These are phyloP conservation scores for Fusarium camptoceras DNA, from an alignment of 2,329 filamentous ascomycete species.

Conservation along the genomic window DNA sequence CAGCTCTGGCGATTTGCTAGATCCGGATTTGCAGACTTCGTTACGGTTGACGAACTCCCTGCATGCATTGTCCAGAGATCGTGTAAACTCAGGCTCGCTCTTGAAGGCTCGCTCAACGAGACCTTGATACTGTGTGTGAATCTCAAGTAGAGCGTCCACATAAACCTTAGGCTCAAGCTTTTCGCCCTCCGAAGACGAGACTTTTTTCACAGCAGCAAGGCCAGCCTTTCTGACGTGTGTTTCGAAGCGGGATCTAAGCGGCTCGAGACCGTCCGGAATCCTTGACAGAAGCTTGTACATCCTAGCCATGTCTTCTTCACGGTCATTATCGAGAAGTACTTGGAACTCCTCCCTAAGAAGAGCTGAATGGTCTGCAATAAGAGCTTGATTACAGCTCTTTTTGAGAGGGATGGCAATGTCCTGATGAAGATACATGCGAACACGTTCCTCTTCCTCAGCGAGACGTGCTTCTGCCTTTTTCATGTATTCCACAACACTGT, in stretches of 20 bases:
- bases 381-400: slow-evolving; percentile 86
- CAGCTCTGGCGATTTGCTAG: slow-evolving; percentile 93
- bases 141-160: slow-evolving; percentile 92
- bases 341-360: slow-evolving; percentile 97
- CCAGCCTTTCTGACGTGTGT: slow-evolving; percentile 92
- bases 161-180: slow-evolving; percentile 96
- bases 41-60: slow-evolving; percentile 98
- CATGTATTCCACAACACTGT: slow-evolving; percentile 99
- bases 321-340: slow-evolving; percentile 89
- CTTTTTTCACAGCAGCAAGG: slow-evolving; percentile 88
- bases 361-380: slow-evolving; percentile 88
- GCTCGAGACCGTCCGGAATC: slow-evolving; percentile 91
- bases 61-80: slow-evolving; percentile 96
- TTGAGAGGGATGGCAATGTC: slow-evolving; percentile 89
- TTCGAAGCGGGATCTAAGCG: slow-evolving; percentile 88
- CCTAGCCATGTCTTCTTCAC: slow-evolving; percentile 92
- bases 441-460: slow-evolving; percentile 93
- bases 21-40: slow-evolving; percentile 92
- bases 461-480: slow-evolving; percentile 95
- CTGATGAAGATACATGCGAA: slow-evolving; percentile 88
- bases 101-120: slow-evolving; percentile 93
- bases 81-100: slow-evolving; percentile 95
- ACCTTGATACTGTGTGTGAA: slow-evolving; percentile 91
- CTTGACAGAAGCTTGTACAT: slow-evolving; percentile 94
- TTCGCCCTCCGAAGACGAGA: slow-evolving; percentile 85